Evolutionary conservation across 345 rosid genomes (phyloP).

Genomic region (Gossypium rotundifolium): DNA sequence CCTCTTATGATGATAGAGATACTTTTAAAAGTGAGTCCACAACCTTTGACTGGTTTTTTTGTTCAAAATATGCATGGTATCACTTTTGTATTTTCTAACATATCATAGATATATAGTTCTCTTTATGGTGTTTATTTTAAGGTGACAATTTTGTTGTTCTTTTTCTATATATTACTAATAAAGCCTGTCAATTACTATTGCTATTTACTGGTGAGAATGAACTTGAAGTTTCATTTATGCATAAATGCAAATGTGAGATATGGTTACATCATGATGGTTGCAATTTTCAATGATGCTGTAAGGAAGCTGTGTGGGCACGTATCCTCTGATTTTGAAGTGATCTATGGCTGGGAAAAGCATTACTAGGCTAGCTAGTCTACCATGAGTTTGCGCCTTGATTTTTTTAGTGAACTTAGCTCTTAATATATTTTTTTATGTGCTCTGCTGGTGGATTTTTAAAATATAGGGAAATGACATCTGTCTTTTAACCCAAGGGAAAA

Average conservation of each 20-base stretch:
- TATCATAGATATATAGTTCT: not conserved
- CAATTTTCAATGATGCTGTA: not conserved
- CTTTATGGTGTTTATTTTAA: not conserved
- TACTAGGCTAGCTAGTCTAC: not conserved
- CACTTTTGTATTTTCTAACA: not conserved
- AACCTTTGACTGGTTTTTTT: not conserved
- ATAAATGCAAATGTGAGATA: not conserved
- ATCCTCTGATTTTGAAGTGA: not conserved
- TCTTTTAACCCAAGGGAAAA: not conserved
- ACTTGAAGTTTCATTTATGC: not conserved
- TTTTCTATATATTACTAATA: not conserved
- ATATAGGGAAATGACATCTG: not conserved
- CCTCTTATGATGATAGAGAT: slow-evolving; percentile 68
- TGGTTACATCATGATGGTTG: not conserved
- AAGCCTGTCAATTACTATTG: not conserved
- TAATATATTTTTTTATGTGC: not conserved
- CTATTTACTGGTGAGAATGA: not conserved
- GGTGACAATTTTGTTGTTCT: not conserved
- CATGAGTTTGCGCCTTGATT: not conserved
- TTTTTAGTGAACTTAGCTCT: not conserved
- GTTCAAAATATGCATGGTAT: not conserved
- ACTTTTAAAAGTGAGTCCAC: slow-evolving; percentile 57
- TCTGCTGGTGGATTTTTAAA: not conserved
- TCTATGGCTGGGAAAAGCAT: not conserved
- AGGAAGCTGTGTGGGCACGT: not conserved